Evolutionary conservation across 2,329 filamentous ascomycete species (phyloP), one percentile per base, ranked within the genome.

Genomic region (Beauveria medogensis): DNA sequence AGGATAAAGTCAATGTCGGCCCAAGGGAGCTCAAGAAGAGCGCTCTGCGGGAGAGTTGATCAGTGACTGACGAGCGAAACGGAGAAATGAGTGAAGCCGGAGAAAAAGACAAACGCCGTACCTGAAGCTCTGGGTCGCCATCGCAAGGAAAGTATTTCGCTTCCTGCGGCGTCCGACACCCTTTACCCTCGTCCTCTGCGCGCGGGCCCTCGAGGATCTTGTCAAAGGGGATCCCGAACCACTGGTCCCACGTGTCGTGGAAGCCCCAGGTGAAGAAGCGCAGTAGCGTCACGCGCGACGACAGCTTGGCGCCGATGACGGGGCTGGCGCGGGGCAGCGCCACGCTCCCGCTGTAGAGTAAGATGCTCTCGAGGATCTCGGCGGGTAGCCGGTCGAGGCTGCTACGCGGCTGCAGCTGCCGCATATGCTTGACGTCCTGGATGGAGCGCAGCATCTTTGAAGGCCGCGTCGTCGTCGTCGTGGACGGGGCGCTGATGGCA

Each of bases 281-380:
- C 14, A 77, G 59, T 18, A 75, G 69, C 1, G 75, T 77, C 7
- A 67, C 70, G 12, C 69, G 69, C 0, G 67, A 65, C 7, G 81
- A 83, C 16, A 85, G 74, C 50, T 77, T 73, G 28, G 70, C 67
- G 26, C 80, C 79, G 34, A 85, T 70, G 37, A 74, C 68, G 12
- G 69, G 75, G 56, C 75, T 79, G 54, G 76, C 72, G 5, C 71
- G 74, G 0, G 80, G 75, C 1, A 85, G 72, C 55, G 77, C 73
- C 52, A 80, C 63, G 64, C 82, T 83, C 63, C 71, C 67, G 54
- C 80, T 82, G 57, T 78, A 69, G 64, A 80, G 69, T 59, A 83
- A 77, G 53, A 85, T 82, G 37, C 64, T 72, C 66, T 84, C 80
- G 14, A 85, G 74, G 26, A 85, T 72, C 67, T 85, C 82, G 7